These are phyloP conservation scores for Sordariomycetes sp. DNA, from an alignment of 2,329 filamentous ascomycete species.

Conservation along the genomic window DNA sequence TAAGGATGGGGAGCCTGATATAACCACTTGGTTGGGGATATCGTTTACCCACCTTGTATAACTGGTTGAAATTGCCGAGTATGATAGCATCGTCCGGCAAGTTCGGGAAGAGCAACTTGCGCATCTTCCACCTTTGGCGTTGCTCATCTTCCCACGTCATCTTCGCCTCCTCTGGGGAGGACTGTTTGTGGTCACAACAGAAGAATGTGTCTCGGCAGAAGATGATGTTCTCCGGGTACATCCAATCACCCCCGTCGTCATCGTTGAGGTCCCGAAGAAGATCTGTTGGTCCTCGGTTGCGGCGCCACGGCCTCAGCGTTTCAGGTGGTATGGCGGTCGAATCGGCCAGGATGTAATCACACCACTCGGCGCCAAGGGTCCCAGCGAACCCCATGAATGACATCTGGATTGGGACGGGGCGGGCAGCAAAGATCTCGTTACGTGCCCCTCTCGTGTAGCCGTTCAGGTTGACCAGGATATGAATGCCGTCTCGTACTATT, in stretches of 20 bases:
- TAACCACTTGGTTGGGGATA: background rate
- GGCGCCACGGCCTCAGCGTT: slow-evolving; percentile 70
- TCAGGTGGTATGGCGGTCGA: slow-evolving; percentile 72
- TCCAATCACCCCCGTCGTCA: slow-evolving; percentile 66
- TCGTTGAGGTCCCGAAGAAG: slow-evolving; percentile 56
- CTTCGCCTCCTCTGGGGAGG: slow-evolving; percentile 60
- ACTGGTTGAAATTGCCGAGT: slow-evolving; percentile 94
- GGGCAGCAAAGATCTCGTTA: slow-evolving; percentile 93
- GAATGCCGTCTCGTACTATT: slow-evolving; percentile 78
- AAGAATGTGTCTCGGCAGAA: slow-evolving; percentile 95
- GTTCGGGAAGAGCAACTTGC: slow-evolving; percentile 79
- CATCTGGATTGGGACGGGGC: slow-evolving; percentile 95
- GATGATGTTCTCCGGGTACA: slow-evolving; percentile 94
- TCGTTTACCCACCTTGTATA: slow-evolving; percentile 70
- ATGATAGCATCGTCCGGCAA: slow-evolving; percentile 79
- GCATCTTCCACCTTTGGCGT: slow-evolving; percentile 76
- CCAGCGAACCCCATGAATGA: slow-evolving; percentile 99
- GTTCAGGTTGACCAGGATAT: slow-evolving; percentile 95
- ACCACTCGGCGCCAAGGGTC: slow-evolving; percentile 94
- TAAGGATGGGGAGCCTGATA: slow-evolving; percentile 8
- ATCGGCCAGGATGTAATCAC: slow-evolving; percentile 91
- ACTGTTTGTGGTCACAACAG: slow-evolving; percentile 94
- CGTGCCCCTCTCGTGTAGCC: slow-evolving; percentile 94
- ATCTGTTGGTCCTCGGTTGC: slow-evolving; percentile 66
- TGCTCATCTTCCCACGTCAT: slow-evolving; percentile 81